A percentile compares a stretch with the other conserved stretches of the same genome.
phyloP scores from a whole-genome alignment of 2,329 filamentous ascomycete species.

The Aspergillus hortae region DNA sequence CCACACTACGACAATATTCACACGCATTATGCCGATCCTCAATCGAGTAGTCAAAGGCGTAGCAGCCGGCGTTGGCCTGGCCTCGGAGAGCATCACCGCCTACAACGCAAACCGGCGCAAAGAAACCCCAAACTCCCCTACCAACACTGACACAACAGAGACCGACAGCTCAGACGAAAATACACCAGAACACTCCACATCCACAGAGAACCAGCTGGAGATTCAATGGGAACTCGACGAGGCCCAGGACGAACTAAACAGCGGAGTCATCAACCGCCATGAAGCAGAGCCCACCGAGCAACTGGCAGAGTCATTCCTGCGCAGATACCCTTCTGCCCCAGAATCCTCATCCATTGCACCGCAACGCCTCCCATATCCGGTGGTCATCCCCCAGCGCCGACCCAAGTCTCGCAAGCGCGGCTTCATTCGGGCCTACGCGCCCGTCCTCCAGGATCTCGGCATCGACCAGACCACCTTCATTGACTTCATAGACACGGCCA shows the following conservation, averaged over 20 bases:
- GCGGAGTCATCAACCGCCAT: not conserved
- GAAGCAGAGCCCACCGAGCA: not conserved
- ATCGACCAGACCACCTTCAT: constrained; percentile 36
- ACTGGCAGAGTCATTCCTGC: constrained; percentile 15
- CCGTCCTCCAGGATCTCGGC: constrained; percentile 30
- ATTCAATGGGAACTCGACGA: constrained; percentile 24
- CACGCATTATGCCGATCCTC: not conserved
- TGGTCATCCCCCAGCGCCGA: constrained; percentile 39
- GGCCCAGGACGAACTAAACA: constrained; percentile 17
- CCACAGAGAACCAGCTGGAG: not conserved
- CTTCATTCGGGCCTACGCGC: constrained; percentile 40
- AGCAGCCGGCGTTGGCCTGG: constrained; percentile 24
- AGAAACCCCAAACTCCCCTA: not conserved
- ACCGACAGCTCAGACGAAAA: not conserved
- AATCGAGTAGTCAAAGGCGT: constrained; percentile 14
- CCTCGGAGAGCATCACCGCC: constrained; percentile 19
- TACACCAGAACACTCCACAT: not conserved
- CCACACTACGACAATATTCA: not conserved
- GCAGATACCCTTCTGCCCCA: constrained; percentile 9
- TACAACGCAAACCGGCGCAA: constrained; percentile 16
- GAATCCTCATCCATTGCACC: constrained; percentile 4
- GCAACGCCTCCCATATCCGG: constrained; percentile 27
- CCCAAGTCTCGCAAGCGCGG: constrained; percentile 34
- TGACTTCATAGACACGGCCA: constrained; percentile 34
- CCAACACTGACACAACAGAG: not conserved